Evolutionary conservation across 306 rosid genomes (phyloP).

Genomic region (Luffa aegyptiaca): DNA sequence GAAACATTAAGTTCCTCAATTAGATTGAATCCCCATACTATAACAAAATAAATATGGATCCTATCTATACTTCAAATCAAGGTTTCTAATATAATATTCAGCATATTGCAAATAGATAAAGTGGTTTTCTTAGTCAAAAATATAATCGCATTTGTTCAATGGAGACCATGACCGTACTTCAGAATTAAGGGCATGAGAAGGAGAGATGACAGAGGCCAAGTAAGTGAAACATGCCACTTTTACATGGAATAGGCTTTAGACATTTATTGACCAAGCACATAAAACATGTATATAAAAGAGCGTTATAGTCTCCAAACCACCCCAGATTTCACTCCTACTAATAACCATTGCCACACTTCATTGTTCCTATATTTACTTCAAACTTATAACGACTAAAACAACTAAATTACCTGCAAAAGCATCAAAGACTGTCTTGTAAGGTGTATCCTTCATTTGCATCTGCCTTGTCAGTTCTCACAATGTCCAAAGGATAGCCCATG

Average conservation of each 20-base stretch:
- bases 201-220: neutral
- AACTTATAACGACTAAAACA: neutral
- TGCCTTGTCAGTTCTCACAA: constrained; percentile 54
- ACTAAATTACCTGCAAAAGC: constrained; percentile 54
- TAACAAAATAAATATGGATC: neutral
- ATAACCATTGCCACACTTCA: neutral
- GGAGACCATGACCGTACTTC: neutral
- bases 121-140: neutral
- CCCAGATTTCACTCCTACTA: neutral
- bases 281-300: neutral
- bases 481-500: constrained; percentile 87
- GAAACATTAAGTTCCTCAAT: too few species aligned
- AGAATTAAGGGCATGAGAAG: neutral
- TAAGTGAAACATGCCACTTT: neutral
- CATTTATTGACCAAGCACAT: neutral
- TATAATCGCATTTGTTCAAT: neutral
- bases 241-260: neutral
- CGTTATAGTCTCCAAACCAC: neutral
- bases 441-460: constrained; percentile 88
- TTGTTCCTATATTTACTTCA: neutral
- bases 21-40: too few species aligned
- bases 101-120: neutral
- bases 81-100: neutral
- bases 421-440: constrained; percentile 65
- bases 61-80: neutral